A percentile compares a stretch with the other conserved stretches of the same genome.
phyloP scores from a whole-genome alignment of 306 rosid species.

The Dalbergia cultrata region DNA sequence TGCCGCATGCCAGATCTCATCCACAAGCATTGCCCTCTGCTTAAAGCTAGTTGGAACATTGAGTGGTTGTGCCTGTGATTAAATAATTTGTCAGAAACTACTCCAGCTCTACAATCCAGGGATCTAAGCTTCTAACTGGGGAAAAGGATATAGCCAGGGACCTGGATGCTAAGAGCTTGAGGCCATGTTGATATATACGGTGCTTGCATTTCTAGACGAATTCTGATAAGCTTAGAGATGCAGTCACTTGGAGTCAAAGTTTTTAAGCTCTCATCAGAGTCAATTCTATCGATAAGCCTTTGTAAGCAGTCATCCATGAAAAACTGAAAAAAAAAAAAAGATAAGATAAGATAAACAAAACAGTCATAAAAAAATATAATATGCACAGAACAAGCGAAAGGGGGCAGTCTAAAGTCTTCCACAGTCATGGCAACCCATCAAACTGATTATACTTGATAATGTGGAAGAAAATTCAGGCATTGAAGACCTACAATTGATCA shows the following conservation, averaged over 20 bases:
- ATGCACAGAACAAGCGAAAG: background rate
- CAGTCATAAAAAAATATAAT: constrained; percentile 35
- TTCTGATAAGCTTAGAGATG: constrained; percentile 71
- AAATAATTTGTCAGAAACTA: constrained; percentile 36
- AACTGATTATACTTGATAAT: constrained; percentile 26
- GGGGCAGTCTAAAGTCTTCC: background rate
- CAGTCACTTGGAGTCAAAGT: constrained; percentile 70
- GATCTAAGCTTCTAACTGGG: constrained; percentile 32
- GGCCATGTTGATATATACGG: constrained; percentile 92
- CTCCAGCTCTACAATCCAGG: constrained; percentile 43
- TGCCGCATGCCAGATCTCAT: constrained; percentile 94
- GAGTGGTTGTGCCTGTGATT: constrained; percentile 78
- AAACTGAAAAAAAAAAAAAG: constrained; percentile 38
- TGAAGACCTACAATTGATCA: constrained; percentile 14
- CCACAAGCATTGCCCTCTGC: constrained; percentile 91
- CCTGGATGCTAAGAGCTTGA: constrained; percentile 97
- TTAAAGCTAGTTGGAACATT: constrained; percentile 86
- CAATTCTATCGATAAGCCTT: constrained; percentile 72
- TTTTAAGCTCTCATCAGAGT: constrained; percentile 67
- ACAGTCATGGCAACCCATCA: constrained; percentile 32
- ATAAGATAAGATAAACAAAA: background rate
- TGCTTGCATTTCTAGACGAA: constrained; percentile 89
- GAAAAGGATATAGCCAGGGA: constrained; percentile 42
- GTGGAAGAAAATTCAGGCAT: constrained; percentile 36
- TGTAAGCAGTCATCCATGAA: constrained; percentile 75